Evolutionary conservation across 2,329 filamentous ascomycete species (phyloP).

Genomic region (Davidsoniella virescens): DNA sequence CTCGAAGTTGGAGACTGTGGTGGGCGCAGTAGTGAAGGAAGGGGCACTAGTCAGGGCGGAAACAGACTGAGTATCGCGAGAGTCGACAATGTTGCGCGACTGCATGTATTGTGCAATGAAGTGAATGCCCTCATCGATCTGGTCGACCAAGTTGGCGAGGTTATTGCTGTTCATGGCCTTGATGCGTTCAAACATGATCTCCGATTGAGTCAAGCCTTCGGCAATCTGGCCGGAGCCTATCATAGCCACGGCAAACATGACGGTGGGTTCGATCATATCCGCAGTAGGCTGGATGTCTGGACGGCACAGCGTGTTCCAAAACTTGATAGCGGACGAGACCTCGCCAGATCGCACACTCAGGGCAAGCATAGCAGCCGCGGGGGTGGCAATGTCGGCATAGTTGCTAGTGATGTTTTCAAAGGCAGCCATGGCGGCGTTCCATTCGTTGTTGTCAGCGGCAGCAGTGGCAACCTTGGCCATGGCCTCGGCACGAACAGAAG

Average conservation of each 20-base stretch:
- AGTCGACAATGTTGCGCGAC: slow-evolving; percentile 36
- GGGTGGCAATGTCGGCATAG: slow-evolving; percentile 32
- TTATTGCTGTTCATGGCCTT: slow-evolving; percentile 35
- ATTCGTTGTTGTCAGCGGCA: slow-evolving; percentile 66
- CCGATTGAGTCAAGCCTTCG: slow-evolving; percentile 64
- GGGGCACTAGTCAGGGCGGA: slow-evolving; percentile 4
- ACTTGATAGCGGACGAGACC: slow-evolving; percentile 57
- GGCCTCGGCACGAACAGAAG: slow-evolving; percentile 35
- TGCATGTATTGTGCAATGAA: slow-evolving; percentile 47
- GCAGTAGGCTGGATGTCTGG: slow-evolving; percentile 42
- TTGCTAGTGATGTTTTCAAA: slow-evolving; percentile 42
- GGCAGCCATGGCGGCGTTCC: slow-evolving; percentile 48
- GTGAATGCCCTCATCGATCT: slow-evolving; percentile 75
- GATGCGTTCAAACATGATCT: slow-evolving; percentile 76
- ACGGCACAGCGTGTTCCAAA: slow-evolving; percentile 60
- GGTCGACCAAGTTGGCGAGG: slow-evolving; percentile 46
- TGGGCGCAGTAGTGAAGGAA: slow-evolving; percentile 31
- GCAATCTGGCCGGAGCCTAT: slow-evolving; percentile 71
- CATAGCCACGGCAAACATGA: slow-evolving; percentile 80
- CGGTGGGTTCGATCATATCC: slow-evolving; percentile 67
- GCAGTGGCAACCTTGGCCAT: slow-evolving; percentile 58
- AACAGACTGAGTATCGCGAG: slow-evolving; percentile 31
- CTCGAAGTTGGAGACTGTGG: slow-evolving; percentile 42
- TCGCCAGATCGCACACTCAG: slow-evolving; percentile 74
- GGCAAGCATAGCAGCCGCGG: slow-evolving; percentile 69